These are phyloP conservation scores for Salix brachista DNA, from an alignment of 345 rosid species.

Conservation along the genomic window DNA sequence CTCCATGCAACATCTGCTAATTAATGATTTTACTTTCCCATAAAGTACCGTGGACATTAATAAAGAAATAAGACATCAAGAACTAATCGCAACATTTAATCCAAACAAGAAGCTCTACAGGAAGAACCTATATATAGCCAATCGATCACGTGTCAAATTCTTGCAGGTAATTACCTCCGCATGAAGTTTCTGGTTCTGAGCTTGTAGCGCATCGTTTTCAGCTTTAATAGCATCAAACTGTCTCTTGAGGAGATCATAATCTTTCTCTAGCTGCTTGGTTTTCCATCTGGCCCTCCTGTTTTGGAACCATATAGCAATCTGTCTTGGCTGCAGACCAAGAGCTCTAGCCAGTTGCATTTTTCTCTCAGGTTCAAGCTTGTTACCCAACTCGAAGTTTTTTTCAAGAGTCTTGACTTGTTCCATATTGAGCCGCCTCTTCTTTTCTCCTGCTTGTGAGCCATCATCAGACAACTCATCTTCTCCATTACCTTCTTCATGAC, in stretches of 20 bases:
- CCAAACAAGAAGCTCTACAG: neutral
- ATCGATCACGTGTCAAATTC: no score
- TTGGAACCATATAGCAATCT: constrained; percentile 97
- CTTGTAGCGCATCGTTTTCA: constrained; percentile 72
- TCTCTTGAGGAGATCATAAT: constrained; percentile 76
- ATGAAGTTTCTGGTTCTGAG: constrained; percentile 82
- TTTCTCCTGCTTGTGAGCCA: constrained; percentile 90
- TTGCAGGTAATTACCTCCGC: constrained; percentile 48
- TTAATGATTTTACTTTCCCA: neutral
- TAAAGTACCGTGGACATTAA: neutral
- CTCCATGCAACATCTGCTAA: constrained; percentile 7
- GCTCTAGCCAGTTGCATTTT: constrained; percentile 95
- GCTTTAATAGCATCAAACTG: constrained; percentile 76
- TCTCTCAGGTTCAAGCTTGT: constrained; percentile 97
- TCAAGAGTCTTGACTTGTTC: constrained; percentile 94
- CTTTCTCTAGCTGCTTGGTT: constrained; percentile 94
- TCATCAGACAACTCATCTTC: constrained; percentile 90
- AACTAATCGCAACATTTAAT: neutral
- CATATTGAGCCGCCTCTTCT: constrained; percentile 88
- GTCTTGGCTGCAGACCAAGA: constrained; percentile 94
- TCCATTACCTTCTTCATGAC: constrained; percentile 38
- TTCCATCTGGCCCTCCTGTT: constrained; percentile 97
- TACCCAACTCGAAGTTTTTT: constrained; percentile 91
- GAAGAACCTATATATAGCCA: no score
- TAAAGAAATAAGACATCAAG: neutral